A percentile compares a stretch with the other conserved stretches of the same genome.
Conservation (phyloP, 441 rosid genomes). For the Metrosideros polymorpha region DNA sequence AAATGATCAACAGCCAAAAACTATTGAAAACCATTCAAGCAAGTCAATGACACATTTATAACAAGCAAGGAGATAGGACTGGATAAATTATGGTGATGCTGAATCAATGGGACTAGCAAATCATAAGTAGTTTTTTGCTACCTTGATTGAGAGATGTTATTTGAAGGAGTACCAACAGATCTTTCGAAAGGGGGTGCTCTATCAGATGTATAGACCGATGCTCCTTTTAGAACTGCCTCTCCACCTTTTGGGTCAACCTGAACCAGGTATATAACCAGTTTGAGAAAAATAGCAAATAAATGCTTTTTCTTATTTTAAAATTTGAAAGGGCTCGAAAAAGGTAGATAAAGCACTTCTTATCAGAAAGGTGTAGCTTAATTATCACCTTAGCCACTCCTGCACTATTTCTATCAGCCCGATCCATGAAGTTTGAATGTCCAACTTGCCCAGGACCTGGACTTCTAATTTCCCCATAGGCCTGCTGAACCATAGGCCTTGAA, state of each 20-base stretch:
- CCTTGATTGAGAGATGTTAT: conserved; percentile 44
- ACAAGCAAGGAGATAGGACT: neutral
- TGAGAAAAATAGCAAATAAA: neutral
- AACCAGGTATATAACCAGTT: conserved; percentile 26
- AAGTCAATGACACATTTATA: neutral
- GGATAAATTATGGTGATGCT: neutral
- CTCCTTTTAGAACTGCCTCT: conserved; percentile 28
- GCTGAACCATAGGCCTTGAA: conserved; percentile 23
- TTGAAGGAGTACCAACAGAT: conserved; percentile 27
- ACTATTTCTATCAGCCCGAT: conserved; percentile 28
- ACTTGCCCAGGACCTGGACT: conserved; percentile 22
- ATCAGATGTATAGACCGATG: conserved; percentile 23
- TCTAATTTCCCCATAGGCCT: conserved; percentile 26
- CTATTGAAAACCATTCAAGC: neutral
- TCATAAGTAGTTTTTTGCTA: conserved; percentile 14
- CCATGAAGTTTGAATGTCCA: conserved; percentile 34
- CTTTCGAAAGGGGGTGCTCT: conserved; percentile 30
- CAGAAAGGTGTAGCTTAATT: neutral
- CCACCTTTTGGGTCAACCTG: conserved; percentile 27
- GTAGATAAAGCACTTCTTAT: neutral
- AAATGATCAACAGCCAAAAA: neutral
- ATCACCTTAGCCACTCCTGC: conserved; percentile 40
- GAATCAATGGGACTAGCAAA: neutral
- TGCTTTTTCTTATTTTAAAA: neutral
- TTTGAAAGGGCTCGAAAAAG: neutral